Base-by-base conservation (phyloP, 345 rosid species). In the Bruguiera parviflora region DNA sequence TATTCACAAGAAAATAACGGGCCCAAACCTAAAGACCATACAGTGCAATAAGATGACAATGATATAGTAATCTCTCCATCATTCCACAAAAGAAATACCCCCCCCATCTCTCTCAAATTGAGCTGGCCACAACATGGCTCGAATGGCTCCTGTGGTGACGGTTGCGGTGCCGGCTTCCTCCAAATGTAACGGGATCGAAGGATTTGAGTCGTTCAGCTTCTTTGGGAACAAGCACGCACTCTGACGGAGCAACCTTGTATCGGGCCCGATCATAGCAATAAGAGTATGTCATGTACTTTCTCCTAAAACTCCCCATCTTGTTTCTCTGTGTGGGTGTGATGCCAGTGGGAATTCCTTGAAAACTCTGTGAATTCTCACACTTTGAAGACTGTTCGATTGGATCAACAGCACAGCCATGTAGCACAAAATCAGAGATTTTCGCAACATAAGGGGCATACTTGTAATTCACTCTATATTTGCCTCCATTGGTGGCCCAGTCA, bases 401-500 rank as follows among this genome's bases (percentile, higher is more conserved):
- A 73, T 95, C 96, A 46, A 92, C 92, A 0, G 98, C 66, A 15
- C 99, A 95, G 29, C 99, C 99, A 1, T 90, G 96, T 28, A 95
- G 90, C 61, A 86, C 79, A 60, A 95, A 74, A 73, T 92, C 77
- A 8, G 96, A 84, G 77, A 95, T 90, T 64, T 79, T 64, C 0
- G 94, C 81, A 0, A 89, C 70, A 15, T 84, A 95, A 28, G 99
- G 99, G 2, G 96, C 88, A n/a, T 95, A 95, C 75, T 89, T 92
- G 89, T 95, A 95, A 67, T 90, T 95, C 37, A 92, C 92, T 76
- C 88, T 84, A 65, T 95, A 95, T 67, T 90, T 95, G 55, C 99
- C 99, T 64, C 98, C 98, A 63, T 89, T 84, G 29, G 99, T 95
- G 19, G 98, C 98, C 98, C 98, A 94, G 67, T 80, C 81, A 15